Conservation (phyloP, 371 early-diverging fungal genomes). For the Mortierella sp. region DNA sequence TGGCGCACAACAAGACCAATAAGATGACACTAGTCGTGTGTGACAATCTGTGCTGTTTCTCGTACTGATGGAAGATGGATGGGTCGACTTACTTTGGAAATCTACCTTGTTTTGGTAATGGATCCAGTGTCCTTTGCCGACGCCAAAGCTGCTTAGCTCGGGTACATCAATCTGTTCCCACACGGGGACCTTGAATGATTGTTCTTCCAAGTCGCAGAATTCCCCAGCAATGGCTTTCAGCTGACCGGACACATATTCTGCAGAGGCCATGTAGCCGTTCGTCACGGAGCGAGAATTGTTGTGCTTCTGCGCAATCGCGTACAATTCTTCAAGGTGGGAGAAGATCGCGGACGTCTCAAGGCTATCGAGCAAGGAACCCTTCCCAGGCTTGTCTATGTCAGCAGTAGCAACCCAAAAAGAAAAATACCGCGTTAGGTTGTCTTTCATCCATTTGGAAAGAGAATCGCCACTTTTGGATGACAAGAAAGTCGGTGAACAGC, state of each 20-base stretch:
- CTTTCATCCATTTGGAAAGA: too few species aligned
- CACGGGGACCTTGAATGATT: constrained; percentile 56
- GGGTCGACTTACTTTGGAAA: constrained; percentile 57
- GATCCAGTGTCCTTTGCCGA: constrained; percentile 16
- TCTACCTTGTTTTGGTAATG: constrained; percentile 54
- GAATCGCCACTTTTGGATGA: not conserved
- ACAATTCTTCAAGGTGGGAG: constrained; percentile 50
- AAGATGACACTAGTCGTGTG: constrained; percentile 1
- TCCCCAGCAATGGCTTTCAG: constrained; percentile 27
- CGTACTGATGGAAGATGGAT: too few species aligned
- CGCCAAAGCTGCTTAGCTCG: constrained; percentile 36
- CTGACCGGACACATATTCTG: constrained; percentile 54
- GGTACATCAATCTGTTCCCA: constrained; percentile 54
- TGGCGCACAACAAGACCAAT: too few species aligned
- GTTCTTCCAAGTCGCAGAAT: constrained; percentile 51
- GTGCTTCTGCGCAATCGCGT: constrained; percentile 51
- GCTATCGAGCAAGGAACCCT: constrained; percentile 22
- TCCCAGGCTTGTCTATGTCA: not conserved
- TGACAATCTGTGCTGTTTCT: too few species aligned
- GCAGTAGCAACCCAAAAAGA: too few species aligned
- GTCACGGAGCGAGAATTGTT: constrained; percentile 55
- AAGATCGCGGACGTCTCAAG: constrained; percentile 41
- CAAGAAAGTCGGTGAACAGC: too few species aligned
- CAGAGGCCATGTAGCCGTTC: constrained; percentile 56
- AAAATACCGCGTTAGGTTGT: too few species aligned